Base-by-base conservation (phyloP, 31 red algal genomes). In the Odonthalia washingtoniensis region DNA sequence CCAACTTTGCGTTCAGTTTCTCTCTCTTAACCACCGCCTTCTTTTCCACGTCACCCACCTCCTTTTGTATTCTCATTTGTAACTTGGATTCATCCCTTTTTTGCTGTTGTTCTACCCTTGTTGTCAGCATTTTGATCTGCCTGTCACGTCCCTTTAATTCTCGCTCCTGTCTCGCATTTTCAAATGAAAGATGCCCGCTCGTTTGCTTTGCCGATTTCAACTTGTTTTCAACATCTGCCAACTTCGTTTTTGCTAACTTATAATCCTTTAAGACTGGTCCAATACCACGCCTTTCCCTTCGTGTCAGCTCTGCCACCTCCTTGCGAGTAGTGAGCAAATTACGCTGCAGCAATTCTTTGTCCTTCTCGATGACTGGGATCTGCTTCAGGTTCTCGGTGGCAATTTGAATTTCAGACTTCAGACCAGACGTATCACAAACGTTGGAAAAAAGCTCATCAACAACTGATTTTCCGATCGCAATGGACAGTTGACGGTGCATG, bases 261-360 rank as follows among this genome's bases (percentile, higher is more conserved):
- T 68, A 73, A 33, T 92, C 83, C 61, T 87, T 92, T 42, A 92
- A 37, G 2, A 82, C 83, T n/a, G 90, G 90, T 34, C 90, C 90
- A 73, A 92, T 62, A 24, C 90, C 90, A 82, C 90, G 75, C 83
- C 82, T 92, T 76, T 92, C 90, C 36, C 90, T 46, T 74, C 64
- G 74, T 42, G 70, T 68, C 12, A 86, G 40, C n/a, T 87, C 90
- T 5, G 83, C 46, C 70, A 81, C 41, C 46, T 87, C 76, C 57
- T 92, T 92, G 34, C 65, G 46, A 12, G 87, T 1, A 38, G 5
- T 52, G 17, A 6, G 30, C 30, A 77, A 3, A 27, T 80, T 38
- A 2, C 39, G 18, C 24, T 65, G 70, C 36, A 86, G 49, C 30
- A 14, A 45, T 3, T 43, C 40, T 4, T 80, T 87, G 33, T 87